Evolutionary conservation across 202 grass and related monocot species (phyloP).

Genomic region (Saccharum hybrid): DNA sequence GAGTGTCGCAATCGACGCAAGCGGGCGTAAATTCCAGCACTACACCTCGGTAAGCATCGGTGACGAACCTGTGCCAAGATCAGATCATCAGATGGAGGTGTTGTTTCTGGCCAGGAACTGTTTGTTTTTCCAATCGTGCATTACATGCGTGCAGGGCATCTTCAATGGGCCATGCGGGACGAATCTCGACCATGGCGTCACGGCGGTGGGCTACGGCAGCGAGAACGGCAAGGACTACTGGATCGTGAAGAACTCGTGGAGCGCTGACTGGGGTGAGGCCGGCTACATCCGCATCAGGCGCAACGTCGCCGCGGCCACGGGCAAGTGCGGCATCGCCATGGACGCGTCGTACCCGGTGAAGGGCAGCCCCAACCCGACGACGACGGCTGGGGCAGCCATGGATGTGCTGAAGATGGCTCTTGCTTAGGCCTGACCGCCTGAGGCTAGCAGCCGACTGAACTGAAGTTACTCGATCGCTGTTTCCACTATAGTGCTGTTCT

Average conservation of each 20-base stretch:
- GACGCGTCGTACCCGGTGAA: slow-evolving; percentile 70
- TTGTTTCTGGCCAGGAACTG: not conserved
- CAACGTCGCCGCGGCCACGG: slow-evolving; percentile 32
- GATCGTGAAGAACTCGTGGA: slow-evolving; percentile 83
- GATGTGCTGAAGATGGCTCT: no score
- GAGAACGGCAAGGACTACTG: slow-evolving; percentile 69
- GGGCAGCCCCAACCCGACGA: slow-evolving; percentile 44
- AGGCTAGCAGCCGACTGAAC: no score
- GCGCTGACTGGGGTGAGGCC: slow-evolving; percentile 59
- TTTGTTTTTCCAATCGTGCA: not conserved
- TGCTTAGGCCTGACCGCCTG: no score
- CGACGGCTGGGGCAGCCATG: not conserved
- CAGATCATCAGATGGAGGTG: not conserved
- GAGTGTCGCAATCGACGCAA: slow-evolving; percentile 59
- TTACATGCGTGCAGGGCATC: slow-evolving; percentile 49
- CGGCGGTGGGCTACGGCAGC: slow-evolving; percentile 68
- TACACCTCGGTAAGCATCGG: slow-evolving; percentile 55
- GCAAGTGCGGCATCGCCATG: slow-evolving; percentile 76
- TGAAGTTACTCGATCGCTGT: no score
- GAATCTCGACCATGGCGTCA: slow-evolving; percentile 62
- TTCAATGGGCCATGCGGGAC: slow-evolving; percentile 67
- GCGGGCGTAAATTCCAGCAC: slow-evolving; percentile 46
- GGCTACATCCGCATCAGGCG: slow-evolving; percentile 77
- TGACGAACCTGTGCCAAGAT: not conserved
- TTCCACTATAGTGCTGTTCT: no score